Conservation (phyloP, 2,329 filamentous ascomycete species). For the Fonsecaea erecta region DNA sequence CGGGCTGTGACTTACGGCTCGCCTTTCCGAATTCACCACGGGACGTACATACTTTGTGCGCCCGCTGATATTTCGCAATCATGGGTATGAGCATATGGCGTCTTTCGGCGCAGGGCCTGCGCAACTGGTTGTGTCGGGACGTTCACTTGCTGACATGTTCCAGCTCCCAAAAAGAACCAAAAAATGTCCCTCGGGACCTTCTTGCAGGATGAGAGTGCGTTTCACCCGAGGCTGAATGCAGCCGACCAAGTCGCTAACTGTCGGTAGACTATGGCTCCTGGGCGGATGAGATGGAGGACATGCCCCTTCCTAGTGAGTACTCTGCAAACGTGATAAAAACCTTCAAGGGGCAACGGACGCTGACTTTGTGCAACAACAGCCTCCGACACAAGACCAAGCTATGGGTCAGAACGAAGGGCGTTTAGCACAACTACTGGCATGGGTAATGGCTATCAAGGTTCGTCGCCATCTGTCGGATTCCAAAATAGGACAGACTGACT, state of each 20-base stretch:
- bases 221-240: slow-evolving; percentile 24
- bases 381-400: slow-evolving; percentile 51
- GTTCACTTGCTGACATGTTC: slow-evolving; percentile 18
- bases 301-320: slow-evolving; percentile 71
- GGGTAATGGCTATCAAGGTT: slow-evolving; percentile 45
- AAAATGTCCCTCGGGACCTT: slow-evolving; percentile 99
- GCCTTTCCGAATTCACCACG: slow-evolving; percentile 1
- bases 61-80: slow-evolving; percentile 34
- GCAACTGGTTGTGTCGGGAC: not conserved
- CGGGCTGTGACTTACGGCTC: slow-evolving; percentile 6
- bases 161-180: slow-evolving; percentile 92
- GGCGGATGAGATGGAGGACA: slow-evolving; percentile 98
- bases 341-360: not conserved
- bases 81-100: slow-evolving; percentile 32
- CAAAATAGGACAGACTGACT: slow-evolving; percentile 11
- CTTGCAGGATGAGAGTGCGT: slow-evolving; percentile 86
- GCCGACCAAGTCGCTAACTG: slow-evolving; percentile 37
- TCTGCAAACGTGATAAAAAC: not conserved
- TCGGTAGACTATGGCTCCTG: slow-evolving; percentile 78
- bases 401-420: slow-evolving; percentile 56
- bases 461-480: slow-evolving; percentile 5
- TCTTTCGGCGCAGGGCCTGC: slow-evolving; percentile 2
- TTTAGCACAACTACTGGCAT: slow-evolving; percentile 49
- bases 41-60: slow-evolving; percentile 25
- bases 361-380: slow-evolving; percentile 36